Conservation (phyloP, 1,284 basidiomycete species). For the Boletus smithii region DNA sequence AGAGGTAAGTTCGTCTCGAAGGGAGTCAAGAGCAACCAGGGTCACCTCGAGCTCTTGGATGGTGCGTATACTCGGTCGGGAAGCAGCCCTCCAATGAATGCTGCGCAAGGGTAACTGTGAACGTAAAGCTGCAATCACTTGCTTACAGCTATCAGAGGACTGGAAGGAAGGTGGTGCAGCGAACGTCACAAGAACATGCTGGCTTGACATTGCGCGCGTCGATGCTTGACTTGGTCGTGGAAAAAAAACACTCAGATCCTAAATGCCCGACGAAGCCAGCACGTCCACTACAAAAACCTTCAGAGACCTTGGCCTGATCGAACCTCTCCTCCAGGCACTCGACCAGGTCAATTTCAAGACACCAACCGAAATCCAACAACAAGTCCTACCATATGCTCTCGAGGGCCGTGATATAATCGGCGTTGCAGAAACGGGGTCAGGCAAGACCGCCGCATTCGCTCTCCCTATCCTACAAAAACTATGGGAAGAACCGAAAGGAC, state of each 20-base stretch:
- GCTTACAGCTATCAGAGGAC: slow-evolving; percentile 66
- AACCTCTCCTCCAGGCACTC: slow-evolving; percentile 86
- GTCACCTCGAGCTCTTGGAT: slow-evolving; percentile 84
- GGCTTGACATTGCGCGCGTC: slow-evolving; percentile 28
- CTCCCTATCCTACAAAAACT: slow-evolving; percentile 94
- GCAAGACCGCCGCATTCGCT: slow-evolving; percentile 97
- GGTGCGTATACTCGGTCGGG: slow-evolving; percentile 70
- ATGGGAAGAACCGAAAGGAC: slow-evolving; percentile 93
- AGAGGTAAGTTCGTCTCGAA: slow-evolving; percentile 70
- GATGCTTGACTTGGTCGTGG: slow-evolving; percentile 13
- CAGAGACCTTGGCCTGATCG: slow-evolving; percentile 81
- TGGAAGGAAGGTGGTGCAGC: slow-evolving; percentile 60
- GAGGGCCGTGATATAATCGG: slow-evolving; percentile 95
- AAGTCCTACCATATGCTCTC: slow-evolving; percentile 88
- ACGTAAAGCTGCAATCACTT: slow-evolving; percentile 61
- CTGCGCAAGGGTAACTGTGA: slow-evolving; percentile 83
- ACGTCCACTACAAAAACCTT: slow-evolving; percentile 56
- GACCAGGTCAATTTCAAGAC: slow-evolving; percentile 79
- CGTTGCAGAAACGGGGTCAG: slow-evolving; percentile 94
- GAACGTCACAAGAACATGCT: slow-evolving; percentile 60
- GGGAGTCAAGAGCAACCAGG: slow-evolving; percentile 66
- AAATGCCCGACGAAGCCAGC: slow-evolving; percentile 61
- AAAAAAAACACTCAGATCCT: slow-evolving; percentile 12
- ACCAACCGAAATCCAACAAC: slow-evolving; percentile 91
- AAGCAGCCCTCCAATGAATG: slow-evolving; percentile 83